Evolutionary conservation across 2,329 filamentous ascomycete species (phyloP).

Genomic region (Westerdykella aurantiaca): DNA sequence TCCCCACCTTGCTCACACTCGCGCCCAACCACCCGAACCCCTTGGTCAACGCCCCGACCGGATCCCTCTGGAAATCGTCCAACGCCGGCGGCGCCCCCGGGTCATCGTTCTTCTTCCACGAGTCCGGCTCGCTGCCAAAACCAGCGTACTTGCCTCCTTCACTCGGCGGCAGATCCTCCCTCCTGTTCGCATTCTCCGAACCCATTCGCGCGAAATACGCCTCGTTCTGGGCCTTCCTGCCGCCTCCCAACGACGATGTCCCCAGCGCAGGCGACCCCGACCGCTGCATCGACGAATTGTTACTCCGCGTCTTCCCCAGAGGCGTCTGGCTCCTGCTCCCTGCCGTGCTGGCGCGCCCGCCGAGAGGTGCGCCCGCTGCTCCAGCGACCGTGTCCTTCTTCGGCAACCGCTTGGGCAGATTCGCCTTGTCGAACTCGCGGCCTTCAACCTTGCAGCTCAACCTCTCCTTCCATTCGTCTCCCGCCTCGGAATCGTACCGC

Average conservation of each 20-base stretch:
- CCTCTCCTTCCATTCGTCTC: conserved; percentile 93
- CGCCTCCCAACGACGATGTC: conserved; percentile 28
- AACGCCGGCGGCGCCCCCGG: conserved; percentile 56
- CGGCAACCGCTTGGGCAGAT: conserved; percentile 48
- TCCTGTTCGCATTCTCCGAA: conserved; percentile 69
- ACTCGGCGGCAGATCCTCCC: conserved; percentile 70
- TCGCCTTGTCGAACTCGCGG: conserved; percentile 70
- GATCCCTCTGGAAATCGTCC: conserved; percentile 89
- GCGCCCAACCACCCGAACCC: conserved; percentile 91
- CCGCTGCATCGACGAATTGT: conserved; percentile 26
- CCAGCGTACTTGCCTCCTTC: conserved; percentile 91
- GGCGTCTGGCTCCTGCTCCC: conserved; percentile 37
- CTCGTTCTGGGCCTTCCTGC: conserved; percentile 64
- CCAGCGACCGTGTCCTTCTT: conserved; percentile 26
- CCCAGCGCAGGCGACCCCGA: conserved; percentile 36
- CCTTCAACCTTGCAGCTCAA: conserved; percentile 83
- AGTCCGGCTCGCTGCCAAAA: conserved; percentile 72
- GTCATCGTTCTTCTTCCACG: conserved; percentile 40
- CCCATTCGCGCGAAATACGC: conserved; percentile 85
- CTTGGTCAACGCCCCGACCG: conserved; percentile 79
- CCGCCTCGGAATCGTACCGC: conserved; percentile 80
- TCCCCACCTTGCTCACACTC: conserved; percentile 83
- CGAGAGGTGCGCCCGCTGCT: conserved; percentile 22
- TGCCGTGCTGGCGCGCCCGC: conserved; percentile 31
- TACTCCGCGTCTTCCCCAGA: conserved; percentile 31